Evolutionary conservation across 2,329 filamentous ascomycete species (phyloP).

Genomic region (Neobulgaria alba): DNA sequence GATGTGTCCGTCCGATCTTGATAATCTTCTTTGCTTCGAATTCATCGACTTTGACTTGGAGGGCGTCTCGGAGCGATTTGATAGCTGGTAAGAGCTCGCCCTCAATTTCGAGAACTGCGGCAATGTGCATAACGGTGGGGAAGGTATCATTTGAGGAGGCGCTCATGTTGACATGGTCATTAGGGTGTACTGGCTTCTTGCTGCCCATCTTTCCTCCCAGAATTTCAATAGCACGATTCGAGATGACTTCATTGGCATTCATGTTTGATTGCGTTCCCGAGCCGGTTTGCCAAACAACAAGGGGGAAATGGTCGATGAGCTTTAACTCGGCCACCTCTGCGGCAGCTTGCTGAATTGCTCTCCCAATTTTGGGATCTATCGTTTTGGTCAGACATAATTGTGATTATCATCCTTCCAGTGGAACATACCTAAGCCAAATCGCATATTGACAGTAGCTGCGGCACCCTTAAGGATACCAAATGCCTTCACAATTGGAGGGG

Average conservation of each 20-base stretch:
- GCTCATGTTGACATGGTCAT: slow-evolving; percentile 99
- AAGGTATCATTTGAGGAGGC: slow-evolving; percentile 99
- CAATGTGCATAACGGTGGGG: slow-evolving; percentile 99
- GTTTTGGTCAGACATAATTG: slow-evolving; percentile 21
- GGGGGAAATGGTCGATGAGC: slow-evolving; percentile 93
- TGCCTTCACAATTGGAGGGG: slow-evolving; percentile 79
- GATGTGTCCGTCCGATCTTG: slow-evolving; percentile 96
- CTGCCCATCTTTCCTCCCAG: slow-evolving; percentile 85
- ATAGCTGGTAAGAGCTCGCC: slow-evolving; percentile 75
- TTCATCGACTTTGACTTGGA: slow-evolving; percentile 81
- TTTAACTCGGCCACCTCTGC: slow-evolving; percentile 89
- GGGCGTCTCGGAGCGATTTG: slow-evolving; percentile 69
- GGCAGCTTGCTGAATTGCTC: slow-evolving; percentile 91
- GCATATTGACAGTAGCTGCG: slow-evolving; percentile 91
- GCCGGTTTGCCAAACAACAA: slow-evolving; percentile 98
- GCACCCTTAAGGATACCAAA: slow-evolving; percentile 98
- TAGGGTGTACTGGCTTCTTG: slow-evolving; percentile 98
- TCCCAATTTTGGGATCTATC: slow-evolving; percentile 75
- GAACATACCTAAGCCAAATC: slow-evolving; percentile 70
- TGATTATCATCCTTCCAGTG: slow-evolving; percentile 2
- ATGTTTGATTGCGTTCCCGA: slow-evolving; percentile 98
- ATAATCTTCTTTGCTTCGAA: slow-evolving; percentile 85
- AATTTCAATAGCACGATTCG: slow-evolving; percentile 97
- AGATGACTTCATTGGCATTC: slow-evolving; percentile 99
- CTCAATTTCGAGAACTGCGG: slow-evolving; percentile 89